These are phyloP conservation scores for Calocybe gangraenosa DNA, from an alignment of 768 basidiomycete species.

Conservation along the genomic window DNA sequence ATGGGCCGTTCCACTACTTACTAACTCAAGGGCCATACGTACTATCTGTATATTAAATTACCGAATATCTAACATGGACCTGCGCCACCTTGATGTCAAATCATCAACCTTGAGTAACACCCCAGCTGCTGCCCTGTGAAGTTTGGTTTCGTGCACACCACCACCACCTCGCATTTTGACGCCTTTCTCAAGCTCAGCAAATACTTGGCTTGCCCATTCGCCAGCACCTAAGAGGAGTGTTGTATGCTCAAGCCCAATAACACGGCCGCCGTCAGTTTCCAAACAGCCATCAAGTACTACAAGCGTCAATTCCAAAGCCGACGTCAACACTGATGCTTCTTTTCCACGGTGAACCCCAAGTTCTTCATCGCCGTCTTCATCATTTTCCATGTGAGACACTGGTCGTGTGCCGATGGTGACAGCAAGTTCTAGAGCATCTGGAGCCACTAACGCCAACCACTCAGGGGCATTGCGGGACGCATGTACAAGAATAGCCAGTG, in stretches of 20 bases:
- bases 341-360: constrained; percentile 32
- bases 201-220: constrained; percentile 78
- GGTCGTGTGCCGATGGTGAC: constrained; percentile 71
- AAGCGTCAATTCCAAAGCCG: constrained; percentile 75
- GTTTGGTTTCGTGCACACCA: constrained; percentile 55
- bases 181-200: constrained; percentile 63
- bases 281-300: constrained; percentile 71
- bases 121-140: constrained; percentile 72
- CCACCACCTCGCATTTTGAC: constrained; percentile 57
- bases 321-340: constrained; percentile 70
- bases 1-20: too few species aligned
- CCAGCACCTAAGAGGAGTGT: constrained; percentile 63
- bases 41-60: not conserved
- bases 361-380: constrained; percentile 31
- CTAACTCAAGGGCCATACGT: too few species aligned
- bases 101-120: constrained; percentile 80
- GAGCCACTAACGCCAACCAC: constrained; percentile 79
- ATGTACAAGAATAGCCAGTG: constrained; percentile 77
- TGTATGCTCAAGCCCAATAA: constrained; percentile 73
- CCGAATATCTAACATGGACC: constrained; percentile 50
- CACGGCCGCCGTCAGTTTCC: constrained; percentile 73
- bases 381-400: constrained; percentile 39
- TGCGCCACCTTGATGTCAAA: constrained; percentile 61
- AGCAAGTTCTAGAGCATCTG: constrained; percentile 80
- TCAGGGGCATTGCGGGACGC: constrained; percentile 76